Conservation (phyloP, 129 eudicot species). For the Daucus carota region DNA sequence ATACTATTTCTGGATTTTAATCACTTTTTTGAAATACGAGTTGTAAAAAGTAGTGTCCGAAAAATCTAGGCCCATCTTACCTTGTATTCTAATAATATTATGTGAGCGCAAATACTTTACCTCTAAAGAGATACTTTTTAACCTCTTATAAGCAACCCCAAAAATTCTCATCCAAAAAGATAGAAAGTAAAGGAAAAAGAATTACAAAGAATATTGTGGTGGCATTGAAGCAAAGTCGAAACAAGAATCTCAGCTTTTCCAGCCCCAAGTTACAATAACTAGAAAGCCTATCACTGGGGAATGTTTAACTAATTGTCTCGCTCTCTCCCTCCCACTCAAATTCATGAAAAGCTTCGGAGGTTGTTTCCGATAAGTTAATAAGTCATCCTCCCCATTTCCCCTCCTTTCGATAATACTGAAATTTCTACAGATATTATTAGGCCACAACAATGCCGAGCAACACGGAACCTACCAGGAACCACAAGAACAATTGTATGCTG, state of each 20-base stretch:
- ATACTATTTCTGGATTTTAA: neutral
- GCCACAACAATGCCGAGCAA: neutral
- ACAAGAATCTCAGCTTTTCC: constrained; percentile 5
- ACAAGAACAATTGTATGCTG: neutral
- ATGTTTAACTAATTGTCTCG: neutral
- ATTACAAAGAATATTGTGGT: constrained; percentile 6
- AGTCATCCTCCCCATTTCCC: constrained; percentile 2
- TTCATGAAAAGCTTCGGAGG: neutral
- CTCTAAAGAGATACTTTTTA: neutral
- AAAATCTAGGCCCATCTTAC: neutral
- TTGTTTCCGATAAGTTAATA: neutral
- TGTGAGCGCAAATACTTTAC: neutral
- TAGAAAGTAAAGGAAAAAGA: neutral
- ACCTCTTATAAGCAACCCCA: neutral
- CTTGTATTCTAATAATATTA: neutral
- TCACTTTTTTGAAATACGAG: neutral
- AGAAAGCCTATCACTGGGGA: neutral
- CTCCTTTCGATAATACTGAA: neutral
- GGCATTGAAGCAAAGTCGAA: neutral
- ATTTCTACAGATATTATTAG: neutral
- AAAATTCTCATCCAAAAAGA: constrained; percentile 1
- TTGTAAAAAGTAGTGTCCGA: neutral
- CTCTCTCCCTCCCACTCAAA: neutral
- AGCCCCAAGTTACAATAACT: neutral
- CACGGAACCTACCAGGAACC: constrained; percentile 7